phyloP scores from a whole-genome alignment of 2,329 filamentous ascomycete genomes.

The Zasmidium cellare region DNA sequence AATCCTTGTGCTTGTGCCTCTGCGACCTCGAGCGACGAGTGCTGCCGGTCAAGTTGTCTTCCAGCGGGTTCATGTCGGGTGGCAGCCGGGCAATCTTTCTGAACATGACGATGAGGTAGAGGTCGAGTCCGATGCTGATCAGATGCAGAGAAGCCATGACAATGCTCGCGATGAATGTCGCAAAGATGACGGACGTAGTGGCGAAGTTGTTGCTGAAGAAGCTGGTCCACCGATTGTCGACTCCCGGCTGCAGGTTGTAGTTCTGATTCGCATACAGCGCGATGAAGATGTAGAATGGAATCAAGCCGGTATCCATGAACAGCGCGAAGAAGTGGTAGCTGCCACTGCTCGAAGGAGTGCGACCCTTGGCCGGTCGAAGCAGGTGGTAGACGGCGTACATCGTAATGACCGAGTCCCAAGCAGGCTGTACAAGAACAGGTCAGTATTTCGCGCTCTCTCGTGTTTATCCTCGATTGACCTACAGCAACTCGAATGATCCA shows the following conservation, averaged over 20 bases:
- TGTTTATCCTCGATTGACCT: conserved; percentile 59
- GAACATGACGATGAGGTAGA: conserved; percentile 78
- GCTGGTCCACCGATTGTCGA: conserved; percentile 64
- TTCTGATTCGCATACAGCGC: conserved; percentile 56
- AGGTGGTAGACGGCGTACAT: conserved; percentile 81
- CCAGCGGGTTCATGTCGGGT: conserved; percentile 93
- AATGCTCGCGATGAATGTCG: conserved; percentile 68
- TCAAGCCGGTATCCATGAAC: conserved; percentile 67
- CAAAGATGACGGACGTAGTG: conserved; percentile 60
- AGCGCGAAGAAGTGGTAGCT: conserved; percentile 87
- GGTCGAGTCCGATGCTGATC: conserved; percentile 66
- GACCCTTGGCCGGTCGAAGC: conserved; percentile 65
- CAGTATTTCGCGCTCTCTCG: conserved; percentile 62
- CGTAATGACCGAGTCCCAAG: conserved; percentile 69
- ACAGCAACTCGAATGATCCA: conserved; percentile 33
- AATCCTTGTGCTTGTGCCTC: conserved; percentile 66
- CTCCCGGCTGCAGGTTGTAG: conserved; percentile 47
- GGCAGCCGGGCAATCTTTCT: conserved; percentile 78
- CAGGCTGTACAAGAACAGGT: conserved; percentile 56
- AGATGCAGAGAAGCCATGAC: conserved; percentile 67
- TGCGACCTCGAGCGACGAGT: conserved; percentile 25
- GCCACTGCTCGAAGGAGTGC: conserved; percentile 76
- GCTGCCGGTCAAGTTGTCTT: conserved; percentile 77
- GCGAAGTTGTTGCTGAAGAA: conserved; percentile 59
- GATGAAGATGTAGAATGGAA: conserved; percentile 64